A percentile compares a stretch with the other conserved stretches of the same genome.
Evolutionary conservation across 1,284 basidiomycete genomes (phyloP).

Genomic region (Waitea zeae): DNA sequence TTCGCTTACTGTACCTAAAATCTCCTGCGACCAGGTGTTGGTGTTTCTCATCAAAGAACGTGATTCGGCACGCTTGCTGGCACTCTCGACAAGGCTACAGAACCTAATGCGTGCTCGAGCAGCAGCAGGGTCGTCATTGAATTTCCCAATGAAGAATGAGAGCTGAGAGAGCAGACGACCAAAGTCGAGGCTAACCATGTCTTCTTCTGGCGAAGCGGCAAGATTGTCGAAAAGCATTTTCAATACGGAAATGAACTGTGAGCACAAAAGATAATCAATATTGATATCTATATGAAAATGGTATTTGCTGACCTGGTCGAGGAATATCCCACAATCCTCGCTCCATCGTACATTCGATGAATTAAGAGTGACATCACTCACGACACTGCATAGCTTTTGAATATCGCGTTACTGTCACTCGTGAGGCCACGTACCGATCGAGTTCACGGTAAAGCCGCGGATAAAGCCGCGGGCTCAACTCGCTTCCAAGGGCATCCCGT

Average conservation of each 20-base stretch:
- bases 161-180: constrained; percentile 47
- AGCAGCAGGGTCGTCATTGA: constrained; percentile 28
- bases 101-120: constrained; percentile 62
- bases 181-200: constrained; percentile 49
- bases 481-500: constrained; percentile 64
- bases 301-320: constrained; percentile 45
- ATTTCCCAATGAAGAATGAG: constrained; percentile 48
- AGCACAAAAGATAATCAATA: no score
- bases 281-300: constrained; percentile 7
- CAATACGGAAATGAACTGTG: constrained; percentile 54
- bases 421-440: constrained; percentile 42
- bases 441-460: constrained; percentile 51
- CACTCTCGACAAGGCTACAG: constrained; percentile 53
- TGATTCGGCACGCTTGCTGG: constrained; percentile 44
- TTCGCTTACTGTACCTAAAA: constrained; percentile 59
- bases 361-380: no score
- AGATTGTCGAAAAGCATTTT: constrained; percentile 64
- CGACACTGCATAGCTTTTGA: no score
- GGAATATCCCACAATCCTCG: constrained; percentile 43
- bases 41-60: constrained; percentile 35
- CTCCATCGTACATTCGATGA: constrained; percentile 26
- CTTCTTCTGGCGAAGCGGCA: constrained; percentile 38
- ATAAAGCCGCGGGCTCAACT: constrained; percentile 57
- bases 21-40: constrained; percentile 47
- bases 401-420: no score